Conservation (phyloP, 108 stramenopile species). For the Pseudonitzschia pungens region DNA sequence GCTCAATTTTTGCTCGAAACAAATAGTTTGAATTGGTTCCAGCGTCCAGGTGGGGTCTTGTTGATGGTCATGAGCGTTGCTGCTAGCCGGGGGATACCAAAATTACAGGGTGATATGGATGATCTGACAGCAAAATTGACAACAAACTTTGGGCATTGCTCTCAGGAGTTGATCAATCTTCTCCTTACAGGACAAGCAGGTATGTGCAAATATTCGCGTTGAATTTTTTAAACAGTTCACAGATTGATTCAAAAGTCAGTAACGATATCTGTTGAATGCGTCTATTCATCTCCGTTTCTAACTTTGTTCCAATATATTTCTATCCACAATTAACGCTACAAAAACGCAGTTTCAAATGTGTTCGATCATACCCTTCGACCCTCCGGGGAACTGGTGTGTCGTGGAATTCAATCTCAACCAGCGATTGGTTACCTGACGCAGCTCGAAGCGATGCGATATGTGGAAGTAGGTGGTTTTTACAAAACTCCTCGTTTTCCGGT, state of each 20-base stretch:
- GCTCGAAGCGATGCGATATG: slow-evolving; percentile 73
- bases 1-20: slow-evolving; percentile 40
- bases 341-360: slow-evolving; percentile 60
- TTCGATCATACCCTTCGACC: slow-evolving; percentile 76
- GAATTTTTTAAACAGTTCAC: background rate
- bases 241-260: background rate
- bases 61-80: slow-evolving; percentile 72
- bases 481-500: slow-evolving; percentile 81
- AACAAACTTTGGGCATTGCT: slow-evolving; percentile 85
- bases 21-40: slow-evolving; percentile 49
- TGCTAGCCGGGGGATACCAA: slow-evolving; percentile 47
- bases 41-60: slow-evolving; percentile 63
- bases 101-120: slow-evolving; percentile 70
- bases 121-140: slow-evolving; percentile 65
- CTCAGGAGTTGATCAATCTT: slow-evolving; percentile 88
- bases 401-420: slow-evolving; percentile 72
- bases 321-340: background rate
- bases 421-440: slow-evolving; percentile 82
- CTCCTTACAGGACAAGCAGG: slow-evolving; percentile 74
- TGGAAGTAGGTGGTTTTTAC: slow-evolving; percentile 81
- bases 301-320: background rate
- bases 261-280: background rate
- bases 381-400: slow-evolving; percentile 67
- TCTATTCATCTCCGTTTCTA: background rate
- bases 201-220: slow-evolving; percentile 1